Evolutionary conservation across 352 stramenopile genomes (phyloP).

Genomic region (Phytophthora pisi): DNA sequence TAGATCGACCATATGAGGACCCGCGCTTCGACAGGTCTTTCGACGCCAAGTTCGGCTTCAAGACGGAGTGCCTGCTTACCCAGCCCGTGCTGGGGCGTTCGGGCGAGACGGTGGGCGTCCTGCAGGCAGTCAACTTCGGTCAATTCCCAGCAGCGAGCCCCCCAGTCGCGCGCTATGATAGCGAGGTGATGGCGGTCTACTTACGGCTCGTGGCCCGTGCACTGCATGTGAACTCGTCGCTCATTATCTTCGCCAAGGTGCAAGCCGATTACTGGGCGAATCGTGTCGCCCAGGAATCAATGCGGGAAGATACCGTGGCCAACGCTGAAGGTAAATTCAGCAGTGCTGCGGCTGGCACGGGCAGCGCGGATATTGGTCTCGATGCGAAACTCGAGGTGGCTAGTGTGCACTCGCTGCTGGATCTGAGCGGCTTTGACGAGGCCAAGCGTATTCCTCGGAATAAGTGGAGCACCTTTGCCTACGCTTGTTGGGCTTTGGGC

Average conservation of each 20-base stretch:
- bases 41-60: constrained; percentile 84
- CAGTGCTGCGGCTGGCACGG: constrained; percentile 8
- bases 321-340: constrained; percentile 2
- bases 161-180: constrained; percentile 63
- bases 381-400: constrained; percentile 64
- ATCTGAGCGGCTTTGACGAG: constrained; percentile 72
- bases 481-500: constrained; percentile 63
- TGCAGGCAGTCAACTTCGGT: constrained; percentile 66
- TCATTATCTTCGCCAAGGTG: constrained; percentile 86
- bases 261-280: constrained; percentile 80
- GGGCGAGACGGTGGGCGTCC: constrained; percentile 68
- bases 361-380: constrained; percentile 34
- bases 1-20: constrained; percentile 79
- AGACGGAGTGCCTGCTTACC: constrained; percentile 77
- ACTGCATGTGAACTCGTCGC: constrained; percentile 71
- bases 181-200: constrained; percentile 67
- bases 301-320: constrained; percentile 11
- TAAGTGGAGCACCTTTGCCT: constrained; percentile 82
- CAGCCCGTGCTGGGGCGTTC: constrained; percentile 75
- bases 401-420: constrained; percentile 69
- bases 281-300: constrained; percentile 42
- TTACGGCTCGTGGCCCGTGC: constrained; percentile 63
- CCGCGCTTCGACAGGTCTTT: constrained; percentile 81
- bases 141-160: constrained; percentile 57
- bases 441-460: constrained; percentile 65